phyloP scores from a whole-genome alignment of 2,329 filamentous ascomycete species.

The Sporothrix luriei region DNA sequence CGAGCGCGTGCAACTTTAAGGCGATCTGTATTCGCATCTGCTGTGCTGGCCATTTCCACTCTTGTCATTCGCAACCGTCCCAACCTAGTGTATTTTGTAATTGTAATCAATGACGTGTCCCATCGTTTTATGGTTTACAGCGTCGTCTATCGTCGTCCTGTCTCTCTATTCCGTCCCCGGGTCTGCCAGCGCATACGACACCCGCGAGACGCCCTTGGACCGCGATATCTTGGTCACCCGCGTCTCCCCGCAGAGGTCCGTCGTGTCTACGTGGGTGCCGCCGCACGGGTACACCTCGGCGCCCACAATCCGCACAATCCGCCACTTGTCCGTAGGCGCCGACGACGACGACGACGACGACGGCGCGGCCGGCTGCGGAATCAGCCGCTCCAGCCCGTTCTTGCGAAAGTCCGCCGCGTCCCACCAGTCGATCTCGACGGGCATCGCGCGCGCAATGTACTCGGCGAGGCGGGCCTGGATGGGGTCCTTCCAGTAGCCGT shows the following conservation, averaged over 20 bases:
- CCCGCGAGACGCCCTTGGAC: constrained; percentile 63
- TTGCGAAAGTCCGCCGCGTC: constrained; percentile 61
- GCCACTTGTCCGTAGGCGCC: constrained; percentile 55
- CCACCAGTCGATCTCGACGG: constrained; percentile 69
- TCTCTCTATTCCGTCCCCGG: neutral
- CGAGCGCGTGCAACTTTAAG: no score
- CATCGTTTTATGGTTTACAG: neutral
- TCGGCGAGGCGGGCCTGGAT: constrained; percentile 66
- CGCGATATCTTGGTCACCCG: constrained; percentile 68
- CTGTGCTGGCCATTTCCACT: neutral
- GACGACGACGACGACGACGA: constrained; percentile 44
- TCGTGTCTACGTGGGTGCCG: constrained; percentile 69
- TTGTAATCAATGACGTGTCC: neutral
- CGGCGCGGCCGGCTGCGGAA: constrained; percentile 42
- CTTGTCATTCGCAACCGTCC: neutral
- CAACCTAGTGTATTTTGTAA: neutral
- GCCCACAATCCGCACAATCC: constrained; percentile 70
- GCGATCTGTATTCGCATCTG: constrained; percentile 21
- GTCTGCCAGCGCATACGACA: constrained; percentile 48
- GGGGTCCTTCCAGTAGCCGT: constrained; percentile 60
- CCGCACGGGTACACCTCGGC: constrained; percentile 73
- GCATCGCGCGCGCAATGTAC: constrained; percentile 57
- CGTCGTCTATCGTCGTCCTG: neutral
- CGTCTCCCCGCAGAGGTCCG: constrained; percentile 61
- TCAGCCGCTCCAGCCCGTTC: constrained; percentile 58